phyloP scores from a whole-genome alignment of 108 stramenopile species.

The Cyclotella atomus region DNA sequence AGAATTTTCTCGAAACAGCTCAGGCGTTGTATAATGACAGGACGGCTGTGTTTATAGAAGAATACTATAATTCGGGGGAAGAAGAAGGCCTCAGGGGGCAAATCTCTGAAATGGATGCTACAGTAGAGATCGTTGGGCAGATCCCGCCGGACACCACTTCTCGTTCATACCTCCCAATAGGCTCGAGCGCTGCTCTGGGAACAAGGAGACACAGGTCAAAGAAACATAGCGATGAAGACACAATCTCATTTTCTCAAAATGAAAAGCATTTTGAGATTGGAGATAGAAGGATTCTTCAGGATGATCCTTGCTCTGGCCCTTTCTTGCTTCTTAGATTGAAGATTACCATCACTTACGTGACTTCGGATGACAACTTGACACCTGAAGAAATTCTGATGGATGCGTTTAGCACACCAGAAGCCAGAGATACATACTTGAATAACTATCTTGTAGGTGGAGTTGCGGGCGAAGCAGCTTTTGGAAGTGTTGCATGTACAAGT shows the following conservation, averaged over 20 bases:
- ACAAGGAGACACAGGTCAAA: background rate
- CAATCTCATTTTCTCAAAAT: background rate
- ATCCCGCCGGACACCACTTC: background rate
- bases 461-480: conserved; percentile 15
- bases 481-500: conserved; percentile 24
- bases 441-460: conserved; percentile 7
- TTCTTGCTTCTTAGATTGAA: conserved; percentile 10
- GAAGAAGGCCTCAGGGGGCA: conserved; percentile 14
- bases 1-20: background rate
- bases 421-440: conserved; percentile 31
- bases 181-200: background rate
- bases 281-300: conserved; percentile 2
- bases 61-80: conserved; percentile 15
- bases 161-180: background rate
- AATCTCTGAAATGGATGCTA: conserved; percentile 14
- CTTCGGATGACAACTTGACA: conserved; percentile 1
- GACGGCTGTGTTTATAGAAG: conserved; percentile 25
- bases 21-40: conserved; percentile 15
- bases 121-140: conserved; percentile 11
- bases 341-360: conserved; percentile 5
- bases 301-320: conserved; percentile 13
- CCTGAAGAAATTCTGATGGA: conserved; percentile 1
- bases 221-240: background rate
- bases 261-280: background rate
- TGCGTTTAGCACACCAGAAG: conserved; percentile 20